These are phyloP conservation scores for Blastobotrys petasosporus DNA, from an alignment of 1,139 yeast genomes.

Conservation along the genomic window DNA sequence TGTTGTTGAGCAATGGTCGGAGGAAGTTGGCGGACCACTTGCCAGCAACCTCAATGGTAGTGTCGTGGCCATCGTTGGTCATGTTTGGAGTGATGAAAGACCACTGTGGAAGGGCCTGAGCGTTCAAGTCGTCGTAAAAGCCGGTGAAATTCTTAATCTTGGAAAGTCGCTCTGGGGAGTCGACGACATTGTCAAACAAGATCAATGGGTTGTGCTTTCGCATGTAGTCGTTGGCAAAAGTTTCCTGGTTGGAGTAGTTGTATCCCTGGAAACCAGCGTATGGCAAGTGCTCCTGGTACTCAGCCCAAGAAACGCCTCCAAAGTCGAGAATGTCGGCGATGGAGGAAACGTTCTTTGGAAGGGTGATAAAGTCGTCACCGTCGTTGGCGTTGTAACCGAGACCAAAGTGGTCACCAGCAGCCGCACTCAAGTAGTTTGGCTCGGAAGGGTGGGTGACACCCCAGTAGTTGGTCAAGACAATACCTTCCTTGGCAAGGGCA, in stretches of 20 bases:
- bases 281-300: slow-evolving; percentile 46
- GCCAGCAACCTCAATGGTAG: slow-evolving; percentile 42
- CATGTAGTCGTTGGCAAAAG: slow-evolving; percentile 41
- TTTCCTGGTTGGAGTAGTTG: slow-evolving; percentile 39
- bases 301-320: slow-evolving; percentile 43
- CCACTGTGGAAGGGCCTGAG: slow-evolving; percentile 43
- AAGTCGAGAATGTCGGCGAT: slow-evolving; percentile 43
- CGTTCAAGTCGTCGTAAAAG: slow-evolving; percentile 37
- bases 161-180: slow-evolving; percentile 32
- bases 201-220: slow-evolving; percentile 47
- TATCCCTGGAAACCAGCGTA: slow-evolving; percentile 45
- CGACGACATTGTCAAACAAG: slow-evolving; percentile 37
- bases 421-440: slow-evolving; percentile 45
- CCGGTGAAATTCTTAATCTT: slow-evolving; percentile 43
- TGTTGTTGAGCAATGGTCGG: slow-evolving; percentile 38
- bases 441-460: slow-evolving; percentile 46
- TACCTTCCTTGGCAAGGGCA: slow-evolving; percentile 39
- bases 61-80: slow-evolving; percentile 46
- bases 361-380: slow-evolving; percentile 38
- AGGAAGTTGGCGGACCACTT: slow-evolving; percentile 41
- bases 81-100: slow-evolving; percentile 46
- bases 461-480: slow-evolving; percentile 44
- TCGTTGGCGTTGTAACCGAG: slow-evolving; percentile 23
- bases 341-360: slow-evolving; percentile 42
- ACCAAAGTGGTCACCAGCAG: slow-evolving; percentile 45